A percentile compares a stretch with the other conserved stretches of the same genome.
These are phyloP conservation scores for Nannochloropsis salina DNA, from an alignment of 108 stramenopile species.

Conservation along the genomic window DNA sequence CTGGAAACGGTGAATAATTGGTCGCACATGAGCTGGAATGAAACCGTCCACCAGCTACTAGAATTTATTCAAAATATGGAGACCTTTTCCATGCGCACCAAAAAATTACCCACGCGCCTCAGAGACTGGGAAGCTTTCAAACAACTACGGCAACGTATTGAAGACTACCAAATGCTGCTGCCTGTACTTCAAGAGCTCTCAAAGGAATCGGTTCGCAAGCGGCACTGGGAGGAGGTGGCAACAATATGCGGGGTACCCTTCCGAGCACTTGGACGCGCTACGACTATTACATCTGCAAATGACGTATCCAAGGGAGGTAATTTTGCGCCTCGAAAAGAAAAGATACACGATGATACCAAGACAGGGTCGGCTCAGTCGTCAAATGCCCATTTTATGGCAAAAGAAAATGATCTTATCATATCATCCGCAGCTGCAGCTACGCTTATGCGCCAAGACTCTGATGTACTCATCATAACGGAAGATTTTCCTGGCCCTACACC, in stretches of 20 bases:
- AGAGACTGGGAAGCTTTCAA: slow-evolving; percentile 74
- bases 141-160: slow-evolving; percentile 66
- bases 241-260: not conserved
- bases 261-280: slow-evolving; percentile 58
- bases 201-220: slow-evolving; percentile 70
- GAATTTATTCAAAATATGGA: slow-evolving; percentile 75
- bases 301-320: not conserved
- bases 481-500: not conserved
- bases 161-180: slow-evolving; percentile 72
- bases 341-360: not conserved
- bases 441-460: slow-evolving; percentile 44
- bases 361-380: not conserved
- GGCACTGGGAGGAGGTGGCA: slow-evolving; percentile 79
- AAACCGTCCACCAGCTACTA: slow-evolving; percentile 62
- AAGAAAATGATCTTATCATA: too few relatives aligned
- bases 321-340: not conserved
- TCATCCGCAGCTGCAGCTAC: not conserved
- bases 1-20: slow-evolving; percentile 71
- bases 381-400: not conserved
- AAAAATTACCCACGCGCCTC: slow-evolving; percentile 73
- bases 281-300: slow-evolving; percentile 42
- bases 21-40: slow-evolving; percentile 69
- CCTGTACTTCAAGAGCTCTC: slow-evolving; percentile 73
- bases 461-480: slow-evolving; percentile 50
- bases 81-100: slow-evolving; percentile 64